Conservation (phyloP, 768 basidiomycete genomes). For the Hypholoma sublateritium region DNA sequence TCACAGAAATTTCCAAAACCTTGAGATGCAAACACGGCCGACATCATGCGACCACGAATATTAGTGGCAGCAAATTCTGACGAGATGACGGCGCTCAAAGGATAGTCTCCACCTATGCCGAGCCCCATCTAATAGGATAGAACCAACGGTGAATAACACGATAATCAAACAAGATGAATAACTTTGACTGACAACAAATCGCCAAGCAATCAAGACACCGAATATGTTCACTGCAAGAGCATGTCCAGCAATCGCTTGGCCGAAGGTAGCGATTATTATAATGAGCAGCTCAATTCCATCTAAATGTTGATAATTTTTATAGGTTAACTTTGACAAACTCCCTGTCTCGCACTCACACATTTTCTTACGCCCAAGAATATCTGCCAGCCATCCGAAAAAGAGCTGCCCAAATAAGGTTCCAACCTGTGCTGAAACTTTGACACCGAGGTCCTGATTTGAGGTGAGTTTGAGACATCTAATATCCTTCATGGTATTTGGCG, state of each 20-base stretch:
- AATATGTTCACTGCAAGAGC: slow-evolving; percentile 69
- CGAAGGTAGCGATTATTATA: slow-evolving; percentile 79
- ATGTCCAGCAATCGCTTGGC: slow-evolving; percentile 70
- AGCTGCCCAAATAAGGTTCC: slow-evolving; percentile 77
- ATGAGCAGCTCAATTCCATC: slow-evolving; percentile 78
- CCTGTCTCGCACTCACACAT: slow-evolving; percentile 61
- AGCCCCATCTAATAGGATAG: slow-evolving; percentile 78
- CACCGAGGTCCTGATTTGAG: slow-evolving; percentile 67
- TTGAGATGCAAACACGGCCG: slow-evolving; percentile 81
- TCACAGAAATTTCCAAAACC: slow-evolving; percentile 84
- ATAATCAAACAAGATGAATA: neutral
- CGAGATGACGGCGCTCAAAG: slow-evolving; percentile 80
- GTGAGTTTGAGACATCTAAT: slow-evolving; percentile 37
- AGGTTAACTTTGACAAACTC: too few relatives aligned
- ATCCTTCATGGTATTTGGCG: too few relatives aligned
- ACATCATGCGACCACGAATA: slow-evolving; percentile 84
- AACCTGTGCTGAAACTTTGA: slow-evolving; percentile 77
- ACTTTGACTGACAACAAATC: slow-evolving; percentile 54
- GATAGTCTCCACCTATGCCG: slow-evolving; percentile 94
- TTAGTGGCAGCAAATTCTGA: slow-evolving; percentile 84
- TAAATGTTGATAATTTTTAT: slow-evolving; percentile 14
- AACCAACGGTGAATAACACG: neutral
- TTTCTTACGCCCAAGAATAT: slow-evolving; percentile 71
- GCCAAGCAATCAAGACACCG: slow-evolving; percentile 80
- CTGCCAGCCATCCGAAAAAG: slow-evolving; percentile 80